phyloP scores from a whole-genome alignment of 2,329 filamentous ascomycete genomes.

The Byssochlamys sp. region DNA sequence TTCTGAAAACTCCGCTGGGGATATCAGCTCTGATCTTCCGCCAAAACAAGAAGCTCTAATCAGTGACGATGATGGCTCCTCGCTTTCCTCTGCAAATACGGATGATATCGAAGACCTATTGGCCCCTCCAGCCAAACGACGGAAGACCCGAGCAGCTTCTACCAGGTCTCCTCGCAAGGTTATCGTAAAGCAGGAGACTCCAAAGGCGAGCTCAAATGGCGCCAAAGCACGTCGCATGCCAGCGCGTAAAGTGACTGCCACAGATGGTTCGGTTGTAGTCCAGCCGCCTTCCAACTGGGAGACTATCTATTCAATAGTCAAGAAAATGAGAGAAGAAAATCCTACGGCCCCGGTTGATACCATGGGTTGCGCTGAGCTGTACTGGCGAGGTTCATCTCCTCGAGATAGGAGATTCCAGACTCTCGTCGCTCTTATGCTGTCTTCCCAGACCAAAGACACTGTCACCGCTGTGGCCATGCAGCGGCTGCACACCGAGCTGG shows the following conservation, averaged over 20 bases:
- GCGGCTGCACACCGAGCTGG: constrained; percentile 64
- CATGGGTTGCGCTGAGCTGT: constrained; percentile 69
- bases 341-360: constrained; percentile 78
- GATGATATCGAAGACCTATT: constrained; percentile 51
- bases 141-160: constrained; percentile 29
- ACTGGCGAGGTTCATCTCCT: constrained; percentile 34
- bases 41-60: constrained; percentile 19
- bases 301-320: constrained; percentile 65
- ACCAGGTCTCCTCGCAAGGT: constrained; percentile 14
- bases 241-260: constrained; percentile 31
- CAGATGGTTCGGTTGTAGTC: constrained; percentile 26
- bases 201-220: constrained; percentile 10
- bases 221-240: constrained; percentile 31
- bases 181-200: constrained; percentile 17
- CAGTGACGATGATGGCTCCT: constrained; percentile 20
- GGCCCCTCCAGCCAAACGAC: constrained; percentile 36
- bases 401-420: constrained; percentile 71
- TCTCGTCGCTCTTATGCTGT: constrained; percentile 78
- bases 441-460: constrained; percentile 85
- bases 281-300: constrained; percentile 73
- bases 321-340: constrained; percentile 64
- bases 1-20: constrained; percentile 8
- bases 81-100: constrained; percentile 27
- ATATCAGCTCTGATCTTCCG: constrained; percentile 12
- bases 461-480: constrained; percentile 77